Base-by-base conservation (phyloP, 2,329 filamentous ascomycete genomes). In the Pseudonectria foliicola region DNA sequence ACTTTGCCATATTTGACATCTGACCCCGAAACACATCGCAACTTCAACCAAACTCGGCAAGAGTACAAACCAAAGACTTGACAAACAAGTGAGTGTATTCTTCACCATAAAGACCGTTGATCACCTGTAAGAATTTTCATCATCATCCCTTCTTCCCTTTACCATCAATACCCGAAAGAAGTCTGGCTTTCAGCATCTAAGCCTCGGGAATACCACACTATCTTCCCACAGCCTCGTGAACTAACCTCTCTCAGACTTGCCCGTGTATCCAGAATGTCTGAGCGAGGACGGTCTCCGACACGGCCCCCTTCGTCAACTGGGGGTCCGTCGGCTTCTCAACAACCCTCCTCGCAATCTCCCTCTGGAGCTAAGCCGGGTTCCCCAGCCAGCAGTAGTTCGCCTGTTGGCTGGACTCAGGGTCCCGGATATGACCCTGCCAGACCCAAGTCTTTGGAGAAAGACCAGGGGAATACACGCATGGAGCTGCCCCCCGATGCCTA, bases 401-500 rank as follows among this genome's bases (percentile, higher is more conserved):
- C 43, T 14, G 28, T 40, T 5, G 50, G 52, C n/a, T 60, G 55
- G 50, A 26, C 42, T 1, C 35, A 52, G 4, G 41, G 47, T 13
- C 43, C 67, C 16, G 69, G 70, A 0, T 66, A 52, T 16, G 70
- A 73, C 40, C 68, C 70, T 3, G 67, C 63, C 6, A 49, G 59
- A 7, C 52, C 59, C 11, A 41, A 60, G 25, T 40, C 52, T 4
- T 35, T 40, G 1, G 37, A 42, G 10, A 39, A 48, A 3, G 44
- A 50, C 5, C 66, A 66, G 40, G 52, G 51, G 1, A 66, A 67
- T 33, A 65, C 59, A 0, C 71, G 75, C 6, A 62, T 79, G 43
- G 77, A 81, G 35, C 50, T 80, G 1, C 75, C 75, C 0, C 60
- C 74, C 0, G 75, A 78, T 46, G 76, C 75, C 0, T 81, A 71